Evolutionary conservation across 345 rosid genomes (phyloP), one percentile per base, ranked within the genome.

Genomic region (Corchorus capsularis): DNA sequence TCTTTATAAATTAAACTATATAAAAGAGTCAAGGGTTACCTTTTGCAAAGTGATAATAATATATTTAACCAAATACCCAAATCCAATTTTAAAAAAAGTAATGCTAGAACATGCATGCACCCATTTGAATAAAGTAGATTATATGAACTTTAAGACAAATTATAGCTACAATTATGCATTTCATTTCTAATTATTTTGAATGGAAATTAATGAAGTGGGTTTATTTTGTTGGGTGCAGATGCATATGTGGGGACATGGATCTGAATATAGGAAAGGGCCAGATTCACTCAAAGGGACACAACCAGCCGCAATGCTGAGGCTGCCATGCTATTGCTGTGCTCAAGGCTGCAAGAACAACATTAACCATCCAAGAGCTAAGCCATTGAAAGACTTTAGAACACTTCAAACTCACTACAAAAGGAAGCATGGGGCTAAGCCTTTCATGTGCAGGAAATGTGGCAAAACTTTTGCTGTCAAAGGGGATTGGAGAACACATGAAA

Each of bases 401-500:
- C 94, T 92, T 27, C 97, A 92, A 50, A 92, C 94, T 45, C 97
- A 90, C 79, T 92, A 85, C 92, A 92, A 90, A 65, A 85, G 97
- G 53, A 92, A 92, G 83, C 97, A 90, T 9, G 97, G 94, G 0
- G 79, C 81, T 16, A 92, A 92, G 82, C 91, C 90, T 41, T 92
- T 91, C 65, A 70, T 80, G 80, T 96, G 99, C 78, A 80, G 99
- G 73, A 96, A 94, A 80, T 96, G 99, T 41, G 89, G 85, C 37
- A 94, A 96, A 77, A 71, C 95, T 0, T 94, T 94, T 60, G 98
- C 99, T 0, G 98, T 96, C 14, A 94, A 95, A 81, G 99, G 99
- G 1, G 99, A 96, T 56, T 96, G 99, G 99, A 80, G 99, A 65
- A 96, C 99, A 14, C 99, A 96, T 63, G 99, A 96, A 80, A 96